phyloP scores from a whole-genome alignment of 139 green algal genomes.

The Deuterostichococcus epilithicus region DNA sequence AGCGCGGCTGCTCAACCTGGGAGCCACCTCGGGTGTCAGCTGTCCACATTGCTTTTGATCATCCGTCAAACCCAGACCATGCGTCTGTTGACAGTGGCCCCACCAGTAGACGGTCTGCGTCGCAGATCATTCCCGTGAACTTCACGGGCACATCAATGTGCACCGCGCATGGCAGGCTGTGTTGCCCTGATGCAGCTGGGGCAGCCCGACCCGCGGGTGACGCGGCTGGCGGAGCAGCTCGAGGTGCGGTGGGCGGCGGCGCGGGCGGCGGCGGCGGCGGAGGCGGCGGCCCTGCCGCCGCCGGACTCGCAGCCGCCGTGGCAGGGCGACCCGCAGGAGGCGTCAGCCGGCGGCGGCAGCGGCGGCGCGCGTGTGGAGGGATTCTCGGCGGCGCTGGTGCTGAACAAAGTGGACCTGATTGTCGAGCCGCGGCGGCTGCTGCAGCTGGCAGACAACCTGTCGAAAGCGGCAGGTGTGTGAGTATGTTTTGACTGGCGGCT shows the following conservation, averaged over 20 bases:
- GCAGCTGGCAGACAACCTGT: conserved; percentile 16
- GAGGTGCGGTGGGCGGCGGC: background rate
- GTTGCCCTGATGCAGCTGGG: conserved; percentile 1
- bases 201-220: conserved; percentile 31
- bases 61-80: too few species aligned
- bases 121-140: too few species aligned
- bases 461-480: conserved; percentile 5
- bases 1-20: too few species aligned
- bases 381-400: conserved; percentile 24
- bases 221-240: conserved; percentile 27
- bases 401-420: conserved; percentile 58
- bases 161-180: background rate
- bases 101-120: too few species aligned
- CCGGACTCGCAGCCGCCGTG: conserved; percentile 1
- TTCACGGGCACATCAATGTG: too few species aligned
- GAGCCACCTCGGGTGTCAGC: too few species aligned
- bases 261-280: background rate
- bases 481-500: conserved; percentile 27
- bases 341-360: background rate
- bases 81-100: too few species aligned
- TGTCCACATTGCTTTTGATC: too few species aligned
- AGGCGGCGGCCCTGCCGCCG: too few species aligned
- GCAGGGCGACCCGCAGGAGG: too few species aligned
- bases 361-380: too few species aligned
- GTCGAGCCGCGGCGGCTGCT: background rate